Percentiles rank a stretch among this genome's conserved stretches.
These are phyloP conservation scores for Termitomyces sp. DNA, from an alignment of 768 basidiomycete genomes.

Conservation along the genomic window DNA sequence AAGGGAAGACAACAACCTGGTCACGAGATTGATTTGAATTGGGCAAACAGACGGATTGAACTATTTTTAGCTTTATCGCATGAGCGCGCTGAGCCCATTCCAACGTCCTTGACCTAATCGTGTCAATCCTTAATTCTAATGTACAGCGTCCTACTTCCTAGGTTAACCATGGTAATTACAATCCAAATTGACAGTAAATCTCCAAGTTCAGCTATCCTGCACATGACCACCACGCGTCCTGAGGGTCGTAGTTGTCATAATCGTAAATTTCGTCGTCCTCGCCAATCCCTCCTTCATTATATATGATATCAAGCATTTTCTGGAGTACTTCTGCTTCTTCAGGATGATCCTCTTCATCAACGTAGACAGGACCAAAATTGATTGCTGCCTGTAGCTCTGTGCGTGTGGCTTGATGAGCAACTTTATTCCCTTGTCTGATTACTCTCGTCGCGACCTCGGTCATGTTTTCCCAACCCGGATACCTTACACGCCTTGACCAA, in stretches of 20 bases:
- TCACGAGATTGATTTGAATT: no score
- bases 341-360: background rate
- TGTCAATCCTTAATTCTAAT: no score
- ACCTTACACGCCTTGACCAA: background rate
- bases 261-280: background rate
- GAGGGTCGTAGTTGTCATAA: background rate
- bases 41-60: background rate
- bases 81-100: no score
- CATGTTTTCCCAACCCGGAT: background rate
- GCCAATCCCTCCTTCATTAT: background rate
- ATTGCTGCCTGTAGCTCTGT: background rate
- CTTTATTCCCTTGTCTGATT: background rate
- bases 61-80: no score
- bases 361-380: no score
- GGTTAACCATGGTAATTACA: background rate
- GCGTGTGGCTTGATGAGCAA: background rate
- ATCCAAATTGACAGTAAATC: background rate
- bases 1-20: background rate
- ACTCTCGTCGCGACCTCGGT: background rate
- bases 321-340: background rate
- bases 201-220: background rate
- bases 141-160: background rate
- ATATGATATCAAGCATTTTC: background rate
- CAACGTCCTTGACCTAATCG: no score
- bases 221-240: background rate